Evolutionary conservation across 2,329 filamentous ascomycete species (phyloP).

Genomic region (Xylaria arbuscula): DNA sequence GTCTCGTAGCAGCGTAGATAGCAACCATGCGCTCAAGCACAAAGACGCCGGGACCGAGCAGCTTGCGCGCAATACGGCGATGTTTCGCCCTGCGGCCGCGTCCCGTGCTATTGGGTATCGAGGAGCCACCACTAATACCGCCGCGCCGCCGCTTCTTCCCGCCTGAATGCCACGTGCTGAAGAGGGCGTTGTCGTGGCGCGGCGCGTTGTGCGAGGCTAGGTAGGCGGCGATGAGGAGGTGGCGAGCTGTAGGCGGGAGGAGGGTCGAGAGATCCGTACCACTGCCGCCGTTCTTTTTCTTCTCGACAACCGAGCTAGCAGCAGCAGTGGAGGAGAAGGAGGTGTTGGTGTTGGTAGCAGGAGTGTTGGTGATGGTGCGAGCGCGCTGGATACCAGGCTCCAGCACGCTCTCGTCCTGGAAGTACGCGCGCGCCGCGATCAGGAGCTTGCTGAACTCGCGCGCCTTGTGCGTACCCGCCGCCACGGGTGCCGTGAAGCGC

Average conservation of each 20-base stretch:
- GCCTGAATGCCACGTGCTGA: conserved; percentile 75
- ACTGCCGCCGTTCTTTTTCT: not conserved
- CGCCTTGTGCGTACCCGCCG: conserved; percentile 76
- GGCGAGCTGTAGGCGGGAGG: conserved; percentile 78
- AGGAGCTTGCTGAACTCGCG: conserved; percentile 88
- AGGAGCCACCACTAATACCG: not conserved
- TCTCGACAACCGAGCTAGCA: not conserved
- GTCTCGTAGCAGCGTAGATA: conserved; percentile 75
- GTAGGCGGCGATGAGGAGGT: conserved; percentile 81
- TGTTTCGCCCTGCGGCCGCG: conserved; percentile 58
- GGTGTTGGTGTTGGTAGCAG: not conserved
- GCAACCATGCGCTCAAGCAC: conserved; percentile 81
- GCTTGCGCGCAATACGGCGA: conserved; percentile 79
- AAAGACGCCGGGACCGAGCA: conserved; percentile 81
- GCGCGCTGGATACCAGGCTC: conserved; percentile 68
- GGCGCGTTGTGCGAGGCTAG: conserved; percentile 83
- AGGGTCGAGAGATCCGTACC: conserved; percentile 63
- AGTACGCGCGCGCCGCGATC: conserved; percentile 73
- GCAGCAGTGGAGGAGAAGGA: not conserved
- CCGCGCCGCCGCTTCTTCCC: conserved; percentile 63
- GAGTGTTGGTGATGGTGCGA: not conserved
- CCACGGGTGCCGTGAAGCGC: conserved; percentile 81
- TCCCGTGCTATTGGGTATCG: conserved; percentile 1
- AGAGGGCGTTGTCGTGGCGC: conserved; percentile 77
- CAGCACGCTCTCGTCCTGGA: conserved; percentile 78